Evolutionary conservation across 371 early-diverging fungal species (phyloP).

Genomic region (Funneliformis caledonium): DNA sequence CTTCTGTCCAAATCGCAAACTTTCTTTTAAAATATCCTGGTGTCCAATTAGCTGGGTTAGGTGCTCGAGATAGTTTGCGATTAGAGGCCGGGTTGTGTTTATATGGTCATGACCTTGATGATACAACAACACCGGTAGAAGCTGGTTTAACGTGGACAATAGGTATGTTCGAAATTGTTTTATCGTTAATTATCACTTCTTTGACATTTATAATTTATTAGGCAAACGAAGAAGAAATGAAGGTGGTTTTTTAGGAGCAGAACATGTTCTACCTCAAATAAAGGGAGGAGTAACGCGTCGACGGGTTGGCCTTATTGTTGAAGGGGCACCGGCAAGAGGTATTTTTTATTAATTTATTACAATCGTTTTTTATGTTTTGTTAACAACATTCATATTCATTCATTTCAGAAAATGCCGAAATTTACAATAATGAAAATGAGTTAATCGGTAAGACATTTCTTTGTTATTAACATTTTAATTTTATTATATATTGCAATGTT

Average conservation of each 20-base stretch:
- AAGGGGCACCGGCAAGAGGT: conserved; percentile 95
- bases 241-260: conserved; percentile 95
- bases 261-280: conserved; percentile 84
- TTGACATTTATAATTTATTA: conserved; percentile 40
- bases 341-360: conserved; percentile 7
- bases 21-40: conserved; percentile 72
- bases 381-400: not conserved
- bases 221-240: conserved; percentile 88
- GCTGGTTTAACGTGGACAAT: conserved; percentile 96
- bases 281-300: conserved; percentile 80
- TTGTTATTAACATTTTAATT: conserved; percentile 44
- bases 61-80: conserved; percentile 93
- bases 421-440: conserved; percentile 67
- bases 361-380: not conserved
- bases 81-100: conserved; percentile 97
- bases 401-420: conserved; percentile 71
- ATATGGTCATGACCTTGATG: conserved; percentile 96
- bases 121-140: conserved; percentile 91
- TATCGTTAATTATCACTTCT: not conserved
- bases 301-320: conserved; percentile 88
- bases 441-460: conserved; percentile 43
- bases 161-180: conserved; percentile 53
- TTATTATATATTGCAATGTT: conserved; percentile 43
- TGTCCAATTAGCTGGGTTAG: conserved; percentile 94
- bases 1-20: conserved; percentile 72